Evolutionary conservation across 139 green algal species (phyloP).

Genomic region (Chlorella sp.): DNA sequence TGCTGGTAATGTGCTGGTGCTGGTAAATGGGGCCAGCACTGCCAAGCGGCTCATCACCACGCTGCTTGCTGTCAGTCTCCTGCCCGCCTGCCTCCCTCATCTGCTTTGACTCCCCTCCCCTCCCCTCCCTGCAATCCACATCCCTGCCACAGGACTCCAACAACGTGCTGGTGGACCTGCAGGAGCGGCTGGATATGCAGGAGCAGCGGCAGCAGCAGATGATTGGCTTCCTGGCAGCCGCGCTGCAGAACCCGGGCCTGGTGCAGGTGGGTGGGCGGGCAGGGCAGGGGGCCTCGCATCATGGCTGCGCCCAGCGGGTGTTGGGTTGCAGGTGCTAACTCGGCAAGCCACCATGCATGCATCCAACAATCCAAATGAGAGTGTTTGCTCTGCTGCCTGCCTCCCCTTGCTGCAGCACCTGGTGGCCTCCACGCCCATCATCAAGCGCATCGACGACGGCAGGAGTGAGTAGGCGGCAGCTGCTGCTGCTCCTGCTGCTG

Average conservation of each 20-base stretch:
- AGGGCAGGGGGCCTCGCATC: too few species aligned
- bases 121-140: background rate
- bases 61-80: too few species aligned
- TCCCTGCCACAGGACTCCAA: conserved; percentile 61
- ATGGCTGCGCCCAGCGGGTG: too few species aligned
- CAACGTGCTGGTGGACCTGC: conserved; percentile 66
- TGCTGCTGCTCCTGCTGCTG: background rate
- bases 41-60: too few species aligned
- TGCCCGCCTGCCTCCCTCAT: too few species aligned
- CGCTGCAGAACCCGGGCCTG: conserved; percentile 85
- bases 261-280: conserved; percentile 35
- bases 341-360: too few species aligned
- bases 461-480: background rate
- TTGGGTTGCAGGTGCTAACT: too few species aligned
- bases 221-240: conserved; percentile 82
- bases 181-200: conserved; percentile 70
- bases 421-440: conserved; percentile 43
- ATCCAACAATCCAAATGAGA: too few species aligned
- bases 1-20: too few species aligned
- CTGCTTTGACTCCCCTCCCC: background rate
- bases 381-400: too few species aligned
- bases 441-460: conserved; percentile 56
- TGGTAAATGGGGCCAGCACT: too few species aligned
- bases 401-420: conserved; percentile 48
- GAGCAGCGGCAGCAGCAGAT: conserved; percentile 88